Evolutionary conservation across 129 eudicot genomes (phyloP).

Genomic region (Mikania micrantha): DNA sequence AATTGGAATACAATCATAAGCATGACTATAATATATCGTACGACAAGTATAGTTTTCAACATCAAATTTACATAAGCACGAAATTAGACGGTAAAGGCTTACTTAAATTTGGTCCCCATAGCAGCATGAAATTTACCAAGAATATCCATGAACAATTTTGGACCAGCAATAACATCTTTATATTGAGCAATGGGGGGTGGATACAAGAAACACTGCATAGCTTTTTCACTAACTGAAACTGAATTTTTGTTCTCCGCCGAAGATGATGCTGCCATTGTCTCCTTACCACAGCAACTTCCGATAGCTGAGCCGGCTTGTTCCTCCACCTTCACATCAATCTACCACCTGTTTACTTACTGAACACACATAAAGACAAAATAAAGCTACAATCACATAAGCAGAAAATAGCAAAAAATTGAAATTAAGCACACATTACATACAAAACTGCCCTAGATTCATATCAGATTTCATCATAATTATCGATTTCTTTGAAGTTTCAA

Average conservation of each 20-base stretch:
- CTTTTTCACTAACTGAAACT: slow-evolving; percentile 13
- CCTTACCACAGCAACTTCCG: slow-evolving; percentile 18
- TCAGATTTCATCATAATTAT: slow-evolving; percentile 24
- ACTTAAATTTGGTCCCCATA: slow-evolving; percentile 97
- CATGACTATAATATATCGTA: background rate
- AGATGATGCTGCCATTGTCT: slow-evolving; percentile 35
- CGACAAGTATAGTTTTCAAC: background rate
- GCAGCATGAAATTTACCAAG: slow-evolving; percentile 73
- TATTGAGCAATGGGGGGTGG: slow-evolving; percentile 64
- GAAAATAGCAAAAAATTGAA: background rate
- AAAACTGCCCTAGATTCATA: slow-evolving; percentile 9
- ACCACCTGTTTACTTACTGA: slow-evolving; percentile 5
- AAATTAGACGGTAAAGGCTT: slow-evolving; percentile 7
- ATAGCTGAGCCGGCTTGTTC: background rate
- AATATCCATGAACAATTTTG: slow-evolving; percentile 58
- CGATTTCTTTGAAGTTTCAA: slow-evolving; percentile 19
- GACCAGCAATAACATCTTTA: slow-evolving; percentile 56
- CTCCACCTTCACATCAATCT: background rate
- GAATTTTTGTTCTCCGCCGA: slow-evolving; percentile 27
- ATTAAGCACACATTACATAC: background rate
- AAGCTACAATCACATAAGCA: background rate
- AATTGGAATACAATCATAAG: background rate
- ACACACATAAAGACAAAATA: background rate
- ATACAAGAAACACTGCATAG: slow-evolving; percentile 30
- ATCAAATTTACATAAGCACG: background rate